phyloP scores from a whole-genome alignment of 2,329 filamentous ascomycete species.

The Epichloe festucae region DNA sequence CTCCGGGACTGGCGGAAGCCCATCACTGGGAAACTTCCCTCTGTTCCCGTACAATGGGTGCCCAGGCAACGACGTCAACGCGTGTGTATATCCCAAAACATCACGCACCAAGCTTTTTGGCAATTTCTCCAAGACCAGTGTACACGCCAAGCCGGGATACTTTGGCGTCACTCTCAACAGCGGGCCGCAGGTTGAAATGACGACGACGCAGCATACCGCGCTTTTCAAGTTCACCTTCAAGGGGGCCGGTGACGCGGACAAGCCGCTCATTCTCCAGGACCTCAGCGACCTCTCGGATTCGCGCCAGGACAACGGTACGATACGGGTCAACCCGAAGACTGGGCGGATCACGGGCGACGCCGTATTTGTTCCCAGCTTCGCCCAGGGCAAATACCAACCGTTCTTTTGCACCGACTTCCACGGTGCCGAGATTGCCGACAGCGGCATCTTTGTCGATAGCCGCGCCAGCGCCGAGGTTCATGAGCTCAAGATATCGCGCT shows the following conservation, averaged over 20 bases:
- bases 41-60: constrained; percentile 55
- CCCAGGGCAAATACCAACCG: constrained; percentile 43
- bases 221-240: constrained; percentile 53
- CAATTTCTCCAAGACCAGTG: constrained; percentile 34
- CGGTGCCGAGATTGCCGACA: constrained; percentile 43
- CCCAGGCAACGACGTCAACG: constrained; percentile 45
- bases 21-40: constrained; percentile 61
- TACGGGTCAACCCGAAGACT: constrained; percentile 39
- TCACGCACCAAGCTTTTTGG: constrained; percentile 24
- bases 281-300: constrained; percentile 51
- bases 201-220: constrained; percentile 49
- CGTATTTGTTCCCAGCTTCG: constrained; percentile 52
- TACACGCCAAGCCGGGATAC: constrained; percentile 49
- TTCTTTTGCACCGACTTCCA: constrained; percentile 58
- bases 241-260: constrained; percentile 24
- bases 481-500: constrained; percentile 32
- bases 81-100: constrained; percentile 45
- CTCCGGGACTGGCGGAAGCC: constrained; percentile 41
- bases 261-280: constrained; percentile 53
- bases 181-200: constrained; percentile 52
- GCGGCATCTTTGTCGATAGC: constrained; percentile 48
- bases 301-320: constrained; percentile 41
- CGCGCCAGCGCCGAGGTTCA: constrained; percentile 36
- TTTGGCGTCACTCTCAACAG: constrained; percentile 48
- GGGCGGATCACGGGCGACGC: constrained; percentile 52